Evolutionary conservation across 2,329 filamentous ascomycete species (phyloP).

Genomic region (Ampelomyces quisqualis): DNA sequence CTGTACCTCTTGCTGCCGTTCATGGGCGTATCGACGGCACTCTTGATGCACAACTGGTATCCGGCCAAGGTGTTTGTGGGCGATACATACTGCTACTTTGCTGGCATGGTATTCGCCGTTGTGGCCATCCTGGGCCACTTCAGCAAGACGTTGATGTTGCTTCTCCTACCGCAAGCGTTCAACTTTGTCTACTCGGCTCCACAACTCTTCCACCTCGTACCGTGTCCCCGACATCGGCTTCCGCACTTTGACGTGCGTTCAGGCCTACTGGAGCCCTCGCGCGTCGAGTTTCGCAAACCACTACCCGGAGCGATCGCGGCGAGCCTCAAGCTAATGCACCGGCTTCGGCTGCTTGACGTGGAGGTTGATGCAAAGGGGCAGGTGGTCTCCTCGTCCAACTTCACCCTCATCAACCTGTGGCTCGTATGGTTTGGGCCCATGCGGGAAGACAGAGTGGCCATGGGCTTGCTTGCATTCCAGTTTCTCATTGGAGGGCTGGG

Average conservation of each 20-base stretch:
- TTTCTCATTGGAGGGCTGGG: slow-evolving; percentile 73
- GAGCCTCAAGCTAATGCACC: slow-evolving; percentile 67
- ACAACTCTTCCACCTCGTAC: slow-evolving; percentile 85
- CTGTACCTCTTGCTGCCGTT: slow-evolving; percentile 94
- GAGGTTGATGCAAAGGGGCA: slow-evolving; percentile 66
- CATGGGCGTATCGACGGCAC: slow-evolving; percentile 83
- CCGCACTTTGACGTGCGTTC: slow-evolving; percentile 84
- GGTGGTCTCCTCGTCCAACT: slow-evolving; percentile 80
- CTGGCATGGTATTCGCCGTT: slow-evolving; percentile 97
- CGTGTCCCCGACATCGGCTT: slow-evolving; percentile 88
- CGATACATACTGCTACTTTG: slow-evolving; percentile 99
- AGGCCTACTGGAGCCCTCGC: slow-evolving; percentile 81
- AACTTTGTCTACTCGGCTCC: slow-evolving; percentile 94
- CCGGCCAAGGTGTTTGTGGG: slow-evolving; percentile 94
- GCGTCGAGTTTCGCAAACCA: slow-evolving; percentile 72
- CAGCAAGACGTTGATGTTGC: slow-evolving; percentile 88
- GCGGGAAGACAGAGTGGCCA: slow-evolving; percentile 78
- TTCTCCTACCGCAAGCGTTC: slow-evolving; percentile 91
- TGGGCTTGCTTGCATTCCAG: slow-evolving; percentile 80
- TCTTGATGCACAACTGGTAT: slow-evolving; percentile 93
- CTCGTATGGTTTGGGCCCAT: slow-evolving; percentile 91
- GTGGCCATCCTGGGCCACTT: slow-evolving; percentile 97
- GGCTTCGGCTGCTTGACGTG: slow-evolving; percentile 67
- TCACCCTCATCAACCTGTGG: slow-evolving; percentile 95
- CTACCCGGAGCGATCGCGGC: slow-evolving; percentile 64